phyloP scores from a whole-genome alignment of 2,329 filamentous ascomycete genomes.

The Fusarium setosum region DNA sequence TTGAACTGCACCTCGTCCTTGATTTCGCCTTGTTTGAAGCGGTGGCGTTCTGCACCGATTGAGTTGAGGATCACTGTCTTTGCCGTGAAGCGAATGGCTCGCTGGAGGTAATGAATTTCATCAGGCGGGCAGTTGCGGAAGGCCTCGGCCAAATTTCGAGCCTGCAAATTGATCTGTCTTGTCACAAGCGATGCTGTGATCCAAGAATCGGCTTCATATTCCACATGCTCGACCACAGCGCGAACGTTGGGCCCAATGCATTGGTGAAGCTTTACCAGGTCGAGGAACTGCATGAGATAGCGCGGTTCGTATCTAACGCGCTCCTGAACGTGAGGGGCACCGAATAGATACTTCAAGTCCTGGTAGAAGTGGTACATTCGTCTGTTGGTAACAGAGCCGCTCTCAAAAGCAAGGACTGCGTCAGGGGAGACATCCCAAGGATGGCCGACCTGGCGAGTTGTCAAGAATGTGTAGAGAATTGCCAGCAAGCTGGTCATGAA shows the following conservation, averaged over 20 bases:
- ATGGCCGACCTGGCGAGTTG: conserved; percentile 93
- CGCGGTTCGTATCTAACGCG: conserved; percentile 84
- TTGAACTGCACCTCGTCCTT: conserved; percentile 90
- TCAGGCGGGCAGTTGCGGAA: conserved; percentile 78
- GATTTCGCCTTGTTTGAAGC: conserved; percentile 89
- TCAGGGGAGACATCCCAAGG: conserved; percentile 88
- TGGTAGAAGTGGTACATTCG: conserved; percentile 98
- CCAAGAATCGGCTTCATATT: conserved; percentile 98
- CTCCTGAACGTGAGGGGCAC: conserved; percentile 88
- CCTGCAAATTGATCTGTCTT: conserved; percentile 92
- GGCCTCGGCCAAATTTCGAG: conserved; percentile 87
- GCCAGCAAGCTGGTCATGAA: conserved; percentile 96
- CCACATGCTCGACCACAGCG: conserved; percentile 93
- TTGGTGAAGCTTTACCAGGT: conserved; percentile 95
- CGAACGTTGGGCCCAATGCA: conserved; percentile 94
- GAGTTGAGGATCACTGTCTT: conserved; percentile 91
- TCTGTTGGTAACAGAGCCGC: conserved; percentile 92
- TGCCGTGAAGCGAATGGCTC: conserved; percentile 79
- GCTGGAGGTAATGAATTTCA: conserved; percentile 73
- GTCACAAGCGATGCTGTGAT: conserved; percentile 96
- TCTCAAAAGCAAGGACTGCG: conserved; percentile 91
- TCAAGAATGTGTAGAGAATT: conserved; percentile 97
- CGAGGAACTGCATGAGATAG: conserved; percentile 94
- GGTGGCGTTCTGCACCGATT: conserved; percentile 84
- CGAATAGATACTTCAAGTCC: conserved; percentile 91